These are phyloP conservation scores for Xylaria sp. DNA, from an alignment of 2,329 filamentous ascomycete genomes.

Conservation along the genomic window DNA sequence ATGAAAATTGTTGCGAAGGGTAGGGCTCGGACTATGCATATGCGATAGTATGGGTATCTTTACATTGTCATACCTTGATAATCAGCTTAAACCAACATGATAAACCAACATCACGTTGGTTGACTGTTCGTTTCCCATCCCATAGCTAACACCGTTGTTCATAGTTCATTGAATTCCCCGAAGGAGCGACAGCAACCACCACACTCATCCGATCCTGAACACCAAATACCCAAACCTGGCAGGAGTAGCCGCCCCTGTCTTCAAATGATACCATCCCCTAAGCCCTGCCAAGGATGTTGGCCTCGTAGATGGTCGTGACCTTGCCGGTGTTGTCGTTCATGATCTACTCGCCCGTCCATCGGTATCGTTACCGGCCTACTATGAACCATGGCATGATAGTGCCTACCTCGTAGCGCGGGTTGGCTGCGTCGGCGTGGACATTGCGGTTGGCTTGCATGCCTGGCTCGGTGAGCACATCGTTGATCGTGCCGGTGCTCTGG, in stretches of 20 bases:
- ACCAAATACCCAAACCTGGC: no score
- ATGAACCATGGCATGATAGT: not conserved
- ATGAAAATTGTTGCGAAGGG: no score
- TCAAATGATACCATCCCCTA: not conserved
- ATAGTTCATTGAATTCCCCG: no score
- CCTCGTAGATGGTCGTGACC: constrained; percentile 19
- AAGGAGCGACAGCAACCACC: not conserved
- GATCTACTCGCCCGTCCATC: constrained; percentile 9
- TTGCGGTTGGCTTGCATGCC: constrained; percentile 20
- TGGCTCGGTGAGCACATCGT: constrained; percentile 23
- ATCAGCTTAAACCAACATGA: no score
- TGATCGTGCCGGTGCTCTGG: constrained; percentile 19
- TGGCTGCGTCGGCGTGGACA: constrained; percentile 18
- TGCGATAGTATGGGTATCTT: no score
- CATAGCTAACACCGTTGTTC: no score
- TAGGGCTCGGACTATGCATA: no score
- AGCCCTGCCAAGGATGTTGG: constrained; percentile 18
- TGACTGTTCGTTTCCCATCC: no score
- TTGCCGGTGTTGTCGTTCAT: constrained; percentile 27
- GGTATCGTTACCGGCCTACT: not conserved
- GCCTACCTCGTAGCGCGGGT: constrained; percentile 25
- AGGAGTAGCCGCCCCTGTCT: no score
- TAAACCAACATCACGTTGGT: no score
- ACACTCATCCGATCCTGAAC: not conserved
- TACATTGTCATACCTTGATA: no score